Percentiles rank a stretch among this genome's conserved stretches.
Evolutionary conservation across 345 rosid species (phyloP).

Genomic region (Lumnitzera littorea): DNA sequence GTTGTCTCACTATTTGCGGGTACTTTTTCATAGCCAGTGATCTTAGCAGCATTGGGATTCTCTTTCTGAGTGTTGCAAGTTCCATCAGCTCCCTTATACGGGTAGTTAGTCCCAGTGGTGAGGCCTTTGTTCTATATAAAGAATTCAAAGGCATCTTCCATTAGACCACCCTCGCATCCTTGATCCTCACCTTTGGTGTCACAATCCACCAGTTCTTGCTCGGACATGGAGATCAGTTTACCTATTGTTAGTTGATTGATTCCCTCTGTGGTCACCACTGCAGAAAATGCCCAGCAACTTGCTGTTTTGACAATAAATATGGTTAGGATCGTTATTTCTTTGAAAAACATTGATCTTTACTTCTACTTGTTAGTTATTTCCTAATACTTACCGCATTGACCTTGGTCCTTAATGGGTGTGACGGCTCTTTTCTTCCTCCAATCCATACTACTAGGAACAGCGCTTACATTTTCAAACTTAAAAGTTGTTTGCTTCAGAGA

Average conservation of each 20-base stretch:
- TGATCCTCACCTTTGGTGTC: background rate
- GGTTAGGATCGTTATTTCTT: background rate
- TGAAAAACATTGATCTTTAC: background rate
- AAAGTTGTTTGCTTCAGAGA: constrained; percentile 5
- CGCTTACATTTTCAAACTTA: constrained; percentile 20
- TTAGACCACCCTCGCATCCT: constrained; percentile 8
- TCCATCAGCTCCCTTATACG: constrained; percentile 4
- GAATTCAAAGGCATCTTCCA: constrained; percentile 8
- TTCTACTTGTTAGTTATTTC: background rate
- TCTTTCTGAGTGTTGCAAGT: constrained; percentile 1
- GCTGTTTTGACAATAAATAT: constrained; percentile 4
- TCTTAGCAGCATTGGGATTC: background rate
- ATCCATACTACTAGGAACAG: constrained; percentile 20
- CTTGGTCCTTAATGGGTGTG: constrained; percentile 37
- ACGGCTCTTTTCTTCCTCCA: constrained; percentile 45
- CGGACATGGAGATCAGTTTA: constrained; percentile 5
- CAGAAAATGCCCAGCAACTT: constrained; percentile 21
- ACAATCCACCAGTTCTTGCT: constrained; percentile 10
- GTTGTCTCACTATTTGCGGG: background rate
- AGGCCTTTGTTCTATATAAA: constrained; percentile 4
- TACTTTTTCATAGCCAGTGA: constrained; percentile 2
- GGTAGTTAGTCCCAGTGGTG: constrained; percentile 4
- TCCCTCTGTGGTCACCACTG: constrained; percentile 15
- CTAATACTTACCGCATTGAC: constrained; percentile 29
- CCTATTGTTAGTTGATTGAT: constrained; percentile 6